Base-by-base conservation (phyloP, 768 basidiomycete species). In the Crepidotus variabilis region DNA sequence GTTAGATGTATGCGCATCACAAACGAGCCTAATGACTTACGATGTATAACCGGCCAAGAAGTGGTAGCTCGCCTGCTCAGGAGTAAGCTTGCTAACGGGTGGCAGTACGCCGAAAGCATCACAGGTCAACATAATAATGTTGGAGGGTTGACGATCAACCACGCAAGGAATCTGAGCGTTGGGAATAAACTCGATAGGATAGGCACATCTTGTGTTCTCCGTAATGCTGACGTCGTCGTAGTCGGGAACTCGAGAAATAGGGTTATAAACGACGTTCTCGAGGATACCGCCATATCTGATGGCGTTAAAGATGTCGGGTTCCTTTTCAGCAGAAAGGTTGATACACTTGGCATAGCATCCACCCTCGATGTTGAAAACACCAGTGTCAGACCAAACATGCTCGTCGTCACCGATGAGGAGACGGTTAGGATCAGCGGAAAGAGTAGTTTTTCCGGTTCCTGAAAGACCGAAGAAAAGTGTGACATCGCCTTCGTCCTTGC, bases 281-380 rank as follows among this genome's bases (percentile, higher is more conserved):
- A 99, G 90, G 74, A 99, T 97, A 62, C 90, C 87, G 51, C 97
- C 97, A 72, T 88, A 99, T 60, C 84, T 82, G 75, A 99, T 96
- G 56, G 97, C 97, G 66, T 85, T 88, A 82, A 75, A 96, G 68
- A 99, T 99, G 71, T 98, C 97, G 52, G 97, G 97, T 69, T 99
- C 97, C 80, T 98, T 98, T 75, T 97, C 92, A 21, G 86, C 85
- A 43, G 94, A 94, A 58, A 99, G 86, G 79, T 97, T 97, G 78
- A 98, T 90, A 72, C 86, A 88, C 77, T 99, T 98, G 73, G 97
- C 97, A 70, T 98, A 99, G 75, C 97, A 99, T 50, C 97, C 97
- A 60, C 97, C 97, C 69, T 99, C 97, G 67, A 99, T 99, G 82
- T 98, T 98, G 86, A 99, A 99, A 58, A 99, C 96, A 67, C 97